A percentile compares a stretch with the other conserved stretches of the same genome.
Conservation (phyloP, 371 early-diverging fungal genomes). For the Apophysomyces sp. region DNA sequence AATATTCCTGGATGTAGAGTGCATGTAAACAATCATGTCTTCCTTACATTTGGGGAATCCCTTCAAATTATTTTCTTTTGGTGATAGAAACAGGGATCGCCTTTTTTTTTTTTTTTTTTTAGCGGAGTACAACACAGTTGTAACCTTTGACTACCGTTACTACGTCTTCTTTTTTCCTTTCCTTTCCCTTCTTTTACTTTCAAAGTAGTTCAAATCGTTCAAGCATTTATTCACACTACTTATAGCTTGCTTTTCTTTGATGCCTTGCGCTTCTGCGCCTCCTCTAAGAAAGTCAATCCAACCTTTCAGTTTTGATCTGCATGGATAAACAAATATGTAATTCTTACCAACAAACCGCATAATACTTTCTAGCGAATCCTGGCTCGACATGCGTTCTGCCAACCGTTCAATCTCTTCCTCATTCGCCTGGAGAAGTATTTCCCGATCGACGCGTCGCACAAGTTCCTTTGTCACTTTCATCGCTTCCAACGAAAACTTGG, state of each 20-base stretch:
- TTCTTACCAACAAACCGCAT: conserved; percentile 35
- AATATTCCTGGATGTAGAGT: conserved; percentile 3
- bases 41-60: not conserved
- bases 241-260: conserved; percentile 15
- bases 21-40: conserved; percentile 1
- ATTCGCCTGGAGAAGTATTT: conserved; percentile 45
- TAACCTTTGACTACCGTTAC: not conserved
- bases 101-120: too few relatives aligned
- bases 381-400: conserved; percentile 27
- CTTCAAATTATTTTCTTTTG: not conserved
- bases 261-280: conserved; percentile 10
- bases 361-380: conserved; percentile 34
- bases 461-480: conserved; percentile 57
- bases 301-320: not conserved
- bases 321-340: not conserved
- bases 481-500: conserved; percentile 54
- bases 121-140: not conserved
- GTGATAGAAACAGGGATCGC: too few relatives aligned
- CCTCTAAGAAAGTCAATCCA: conserved; percentile 3
- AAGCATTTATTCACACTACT: not conserved
- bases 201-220: not conserved
- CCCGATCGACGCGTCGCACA: conserved; percentile 47
- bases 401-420: conserved; percentile 45
- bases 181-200: not conserved
- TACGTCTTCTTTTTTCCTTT: not conserved